Conservation (phyloP, 2,329 filamentous ascomycete genomes). For the Colletotrichum sansevieriae region DNA sequence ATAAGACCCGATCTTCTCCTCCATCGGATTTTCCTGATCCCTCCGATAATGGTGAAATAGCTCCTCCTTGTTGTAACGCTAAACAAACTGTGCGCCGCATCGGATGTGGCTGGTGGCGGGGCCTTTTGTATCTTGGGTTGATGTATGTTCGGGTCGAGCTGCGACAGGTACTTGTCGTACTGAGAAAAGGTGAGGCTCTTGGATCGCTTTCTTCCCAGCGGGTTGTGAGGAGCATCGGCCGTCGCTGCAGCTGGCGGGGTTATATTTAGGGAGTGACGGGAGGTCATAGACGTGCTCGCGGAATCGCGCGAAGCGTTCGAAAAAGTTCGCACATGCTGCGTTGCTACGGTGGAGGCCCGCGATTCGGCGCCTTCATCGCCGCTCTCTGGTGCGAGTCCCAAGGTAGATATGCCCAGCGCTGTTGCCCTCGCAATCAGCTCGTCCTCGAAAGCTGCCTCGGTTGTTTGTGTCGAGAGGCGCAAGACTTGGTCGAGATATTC, state of each 20-base stretch:
- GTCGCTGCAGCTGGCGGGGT: slow-evolving; percentile 36
- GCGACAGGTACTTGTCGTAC: slow-evolving; percentile 65
- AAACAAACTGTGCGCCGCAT: slow-evolving; percentile 56
- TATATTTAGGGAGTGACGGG: slow-evolving; percentile 57
- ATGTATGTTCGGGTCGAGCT: slow-evolving; percentile 58
- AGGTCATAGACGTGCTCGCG: slow-evolving; percentile 56
- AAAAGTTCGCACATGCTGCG: slow-evolving; percentile 57
- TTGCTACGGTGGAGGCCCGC: slow-evolving; percentile 54
- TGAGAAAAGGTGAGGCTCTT: slow-evolving; percentile 61
- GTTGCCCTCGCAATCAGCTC: slow-evolving; percentile 52
- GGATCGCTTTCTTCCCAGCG: slow-evolving; percentile 43
- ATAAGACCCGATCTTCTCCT: slow-evolving; percentile 54
- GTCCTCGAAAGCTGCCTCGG: slow-evolving; percentile 56
- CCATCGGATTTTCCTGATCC: slow-evolving; percentile 59
- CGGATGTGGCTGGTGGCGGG: slow-evolving; percentile 47
- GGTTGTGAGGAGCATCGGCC: slow-evolving; percentile 44
- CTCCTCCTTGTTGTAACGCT: slow-evolving; percentile 61
- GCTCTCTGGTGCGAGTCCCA: slow-evolving; percentile 50
- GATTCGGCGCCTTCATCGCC: slow-evolving; percentile 57
- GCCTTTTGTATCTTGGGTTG: slow-evolving; percentile 57
- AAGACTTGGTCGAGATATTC: slow-evolving; percentile 58
- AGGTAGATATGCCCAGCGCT: slow-evolving; percentile 52
- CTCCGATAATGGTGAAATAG: slow-evolving; percentile 60
- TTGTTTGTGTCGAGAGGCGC: slow-evolving; percentile 48
- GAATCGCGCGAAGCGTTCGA: slow-evolving; percentile 58